Conservation (phyloP, 345 rosid genomes). For the Raphanus raphanistrum region DNA sequence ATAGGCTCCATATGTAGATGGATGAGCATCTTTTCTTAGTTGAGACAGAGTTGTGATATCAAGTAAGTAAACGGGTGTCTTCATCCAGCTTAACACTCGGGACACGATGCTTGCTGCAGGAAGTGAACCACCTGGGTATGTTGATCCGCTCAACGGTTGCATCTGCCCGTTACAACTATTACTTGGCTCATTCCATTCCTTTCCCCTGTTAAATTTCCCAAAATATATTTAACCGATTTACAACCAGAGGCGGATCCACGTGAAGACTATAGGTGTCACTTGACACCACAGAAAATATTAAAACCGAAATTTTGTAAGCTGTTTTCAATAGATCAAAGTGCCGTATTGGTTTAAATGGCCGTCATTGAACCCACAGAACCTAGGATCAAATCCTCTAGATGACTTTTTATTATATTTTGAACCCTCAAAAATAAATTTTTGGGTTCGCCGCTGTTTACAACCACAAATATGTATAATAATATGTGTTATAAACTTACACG, state of each 20-base stretch:
- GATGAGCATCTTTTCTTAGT: conserved; percentile 89
- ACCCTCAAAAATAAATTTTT: no score
- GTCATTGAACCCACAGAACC: no score
- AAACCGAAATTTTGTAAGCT: no score
- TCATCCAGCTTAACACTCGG: conserved; percentile 58
- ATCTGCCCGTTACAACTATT: conserved; percentile 64
- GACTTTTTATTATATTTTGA: no score
- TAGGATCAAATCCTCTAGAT: no score
- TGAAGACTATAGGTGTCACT: no score
- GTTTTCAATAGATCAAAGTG: neutral
- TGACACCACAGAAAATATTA: no score
- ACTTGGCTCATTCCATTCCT: conserved; percentile 73
- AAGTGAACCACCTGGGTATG: conserved; percentile 72
- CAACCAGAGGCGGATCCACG: no score
- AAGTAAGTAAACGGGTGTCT: conserved; percentile 64
- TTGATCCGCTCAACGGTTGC: conserved; percentile 64
- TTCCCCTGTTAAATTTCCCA: conserved; percentile 50
- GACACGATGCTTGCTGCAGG: conserved; percentile 58
- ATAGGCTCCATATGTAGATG: conserved; percentile 56
- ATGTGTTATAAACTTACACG: conserved; percentile 48
- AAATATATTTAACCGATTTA: neutral
- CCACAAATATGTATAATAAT: neutral
- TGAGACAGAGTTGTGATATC: conserved; percentile 88
- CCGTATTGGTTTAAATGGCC: no score
- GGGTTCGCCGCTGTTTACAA: no score